Conservation (phyloP, 2,329 filamentous ascomycete genomes). For the Apiospora aurea region DNA sequence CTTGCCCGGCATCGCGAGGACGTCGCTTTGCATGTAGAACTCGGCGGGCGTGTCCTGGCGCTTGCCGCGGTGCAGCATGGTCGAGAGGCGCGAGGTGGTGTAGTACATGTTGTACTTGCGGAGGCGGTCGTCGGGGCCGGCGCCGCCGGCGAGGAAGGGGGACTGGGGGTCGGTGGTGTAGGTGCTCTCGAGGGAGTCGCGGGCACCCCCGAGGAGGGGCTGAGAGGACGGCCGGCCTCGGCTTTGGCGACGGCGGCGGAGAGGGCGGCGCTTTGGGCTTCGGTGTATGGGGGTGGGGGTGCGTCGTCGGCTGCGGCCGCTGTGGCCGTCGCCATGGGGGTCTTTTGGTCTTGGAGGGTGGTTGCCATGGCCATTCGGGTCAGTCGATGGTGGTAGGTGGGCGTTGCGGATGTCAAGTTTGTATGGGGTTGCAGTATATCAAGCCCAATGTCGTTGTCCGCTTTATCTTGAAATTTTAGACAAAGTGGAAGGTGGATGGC, state of each 20-base stretch:
- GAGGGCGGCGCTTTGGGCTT: neutral
- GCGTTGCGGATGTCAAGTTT: neutral
- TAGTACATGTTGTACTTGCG: slow-evolving; percentile 25
- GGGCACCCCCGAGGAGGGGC: neutral
- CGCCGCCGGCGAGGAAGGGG: neutral
- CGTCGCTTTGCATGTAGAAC: slow-evolving; percentile 21
- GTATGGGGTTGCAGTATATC: neutral
- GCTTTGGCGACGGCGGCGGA: neutral
- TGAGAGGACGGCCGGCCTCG: neutral
- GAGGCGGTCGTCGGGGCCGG: neutral
- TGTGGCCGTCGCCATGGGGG: neutral
- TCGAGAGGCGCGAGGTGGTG: slow-evolving; percentile 15
- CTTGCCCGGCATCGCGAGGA: neutral
- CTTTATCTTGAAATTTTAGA: neutral
- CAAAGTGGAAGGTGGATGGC: neutral
- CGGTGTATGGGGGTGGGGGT: neutral
- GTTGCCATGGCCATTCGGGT: neutral
- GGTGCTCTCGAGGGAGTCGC: neutral
- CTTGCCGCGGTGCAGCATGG: slow-evolving; percentile 9
- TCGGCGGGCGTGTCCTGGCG: slow-evolving; percentile 14
- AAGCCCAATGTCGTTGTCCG: neutral
- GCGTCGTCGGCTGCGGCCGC: neutral
- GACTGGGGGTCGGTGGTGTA: slow-evolving; percentile 8
- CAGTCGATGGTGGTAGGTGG: neutral
- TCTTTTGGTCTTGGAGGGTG: neutral